Conservation (phyloP, 176 grass and related monocot species). For the Phoenix roebelenii region DNA sequence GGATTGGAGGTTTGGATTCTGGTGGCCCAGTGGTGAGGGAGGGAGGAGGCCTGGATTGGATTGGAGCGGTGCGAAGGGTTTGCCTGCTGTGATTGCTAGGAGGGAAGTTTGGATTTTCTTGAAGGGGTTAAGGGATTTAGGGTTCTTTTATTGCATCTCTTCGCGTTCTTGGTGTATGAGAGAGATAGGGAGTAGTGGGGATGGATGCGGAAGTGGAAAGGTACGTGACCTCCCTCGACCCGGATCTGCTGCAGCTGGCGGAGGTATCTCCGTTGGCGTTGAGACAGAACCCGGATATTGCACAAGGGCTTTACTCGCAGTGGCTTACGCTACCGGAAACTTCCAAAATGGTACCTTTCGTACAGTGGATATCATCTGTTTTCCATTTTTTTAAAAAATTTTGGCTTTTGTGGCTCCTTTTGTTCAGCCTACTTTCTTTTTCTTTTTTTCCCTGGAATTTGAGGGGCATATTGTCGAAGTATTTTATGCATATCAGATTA, state of each 20-base stretch:
- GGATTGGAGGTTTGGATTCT: no score
- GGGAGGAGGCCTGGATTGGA: no score
- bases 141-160: background rate
- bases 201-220: slow-evolving; percentile 79
- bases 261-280: slow-evolving; percentile 68
- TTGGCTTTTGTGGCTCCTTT: no score
- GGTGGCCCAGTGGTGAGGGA: no score
- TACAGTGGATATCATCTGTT: background rate
- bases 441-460: no score
- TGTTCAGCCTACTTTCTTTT: no score
- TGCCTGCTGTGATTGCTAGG: no score
- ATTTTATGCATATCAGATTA: no score
- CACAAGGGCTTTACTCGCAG: slow-evolving; percentile 66
- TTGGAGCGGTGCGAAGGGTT: no score
- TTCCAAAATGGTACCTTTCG: slow-evolving; percentile 64
- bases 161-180: slow-evolving; percentile 46
- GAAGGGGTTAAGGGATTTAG: background rate
- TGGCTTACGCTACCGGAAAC: slow-evolving; percentile 86
- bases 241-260: slow-evolving; percentile 86
- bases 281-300: slow-evolving; percentile 55
- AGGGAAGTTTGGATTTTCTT: slow-evolving; percentile 1
- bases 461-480: no score
- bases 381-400: no score
- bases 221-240: slow-evolving; percentile 77
- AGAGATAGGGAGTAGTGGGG: slow-evolving; percentile 28